Evolutionary conservation across 2,329 filamentous ascomycete genomes (phyloP).

Genomic region (Fusarium sp.): DNA sequence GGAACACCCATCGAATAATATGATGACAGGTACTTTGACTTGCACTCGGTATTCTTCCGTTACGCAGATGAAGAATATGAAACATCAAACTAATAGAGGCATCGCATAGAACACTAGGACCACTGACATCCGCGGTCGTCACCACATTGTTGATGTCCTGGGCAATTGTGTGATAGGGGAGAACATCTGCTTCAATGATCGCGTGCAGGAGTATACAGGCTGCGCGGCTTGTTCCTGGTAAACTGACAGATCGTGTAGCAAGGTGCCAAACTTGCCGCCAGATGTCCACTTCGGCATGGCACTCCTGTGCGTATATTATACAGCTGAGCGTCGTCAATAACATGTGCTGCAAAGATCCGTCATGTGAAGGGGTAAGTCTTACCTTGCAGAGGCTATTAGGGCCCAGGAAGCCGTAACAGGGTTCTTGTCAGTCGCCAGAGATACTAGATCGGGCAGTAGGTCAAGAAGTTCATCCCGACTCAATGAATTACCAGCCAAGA

Average conservation of each 20-base stretch:
- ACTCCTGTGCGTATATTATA: constrained; percentile 40
- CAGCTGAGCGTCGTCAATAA: constrained; percentile 51
- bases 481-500: constrained; percentile 61
- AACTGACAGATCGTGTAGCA: constrained; percentile 76
- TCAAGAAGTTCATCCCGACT: constrained; percentile 65
- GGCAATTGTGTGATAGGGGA: constrained; percentile 75
- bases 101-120: constrained; percentile 83
- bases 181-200: constrained; percentile 74
- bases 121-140: constrained; percentile 82
- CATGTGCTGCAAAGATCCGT: constrained; percentile 7
- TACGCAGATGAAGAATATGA: constrained; percentile 73
- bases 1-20: constrained; percentile 84
- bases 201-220: constrained; percentile 79
- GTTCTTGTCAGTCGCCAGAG: constrained; percentile 77
- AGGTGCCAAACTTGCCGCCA: constrained; percentile 86
- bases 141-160: constrained; percentile 80
- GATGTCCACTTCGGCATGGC: constrained; percentile 55
- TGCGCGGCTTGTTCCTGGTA: constrained; percentile 78
- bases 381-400: constrained; percentile 85
- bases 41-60: constrained; percentile 75
- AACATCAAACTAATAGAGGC: constrained; percentile 80
- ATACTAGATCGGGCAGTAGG: constrained; percentile 69
- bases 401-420: constrained; percentile 79
- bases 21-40: constrained; percentile 76
- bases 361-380: constrained; percentile 44